These are phyloP conservation scores for Noccaea bulbosa DNA, from an alignment of 345 rosid genomes.

Conservation along the genomic window DNA sequence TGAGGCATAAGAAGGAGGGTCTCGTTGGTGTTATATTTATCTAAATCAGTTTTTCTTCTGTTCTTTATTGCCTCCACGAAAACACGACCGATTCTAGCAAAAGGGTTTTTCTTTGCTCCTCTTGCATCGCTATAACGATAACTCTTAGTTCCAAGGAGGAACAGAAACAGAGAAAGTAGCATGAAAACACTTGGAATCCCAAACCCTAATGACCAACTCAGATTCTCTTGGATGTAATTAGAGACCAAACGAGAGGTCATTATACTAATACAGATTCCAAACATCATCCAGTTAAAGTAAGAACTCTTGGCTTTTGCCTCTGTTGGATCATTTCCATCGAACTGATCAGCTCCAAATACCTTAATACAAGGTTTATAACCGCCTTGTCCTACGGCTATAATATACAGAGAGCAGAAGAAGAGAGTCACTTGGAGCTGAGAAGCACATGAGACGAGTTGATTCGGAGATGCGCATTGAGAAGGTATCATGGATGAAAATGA, in stretches of 20 bases:
- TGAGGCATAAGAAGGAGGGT: conserved; percentile 27
- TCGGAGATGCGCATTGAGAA: neutral
- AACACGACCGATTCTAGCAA: conserved; percentile 38
- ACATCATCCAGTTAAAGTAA: conserved; percentile 84
- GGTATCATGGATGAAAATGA: conserved; percentile 45
- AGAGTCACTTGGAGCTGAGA: conserved; percentile 36
- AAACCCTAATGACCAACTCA: conserved; percentile 77
- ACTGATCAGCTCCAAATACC: conserved; percentile 86
- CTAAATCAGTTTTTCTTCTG: conserved; percentile 1
- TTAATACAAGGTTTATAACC: conserved; percentile 81
- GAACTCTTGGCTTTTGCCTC: conserved; percentile 63
- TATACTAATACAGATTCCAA: conserved; percentile 53
- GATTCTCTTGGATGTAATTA: conserved; percentile 69
- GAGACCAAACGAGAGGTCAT: conserved; percentile 47
- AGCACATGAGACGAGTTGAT: neutral
- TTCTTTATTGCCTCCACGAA: conserved; percentile 37
- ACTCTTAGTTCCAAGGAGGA: conserved; percentile 38
- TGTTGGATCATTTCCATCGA: conserved; percentile 55
- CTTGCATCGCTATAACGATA: conserved; percentile 29
- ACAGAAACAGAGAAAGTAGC: conserved; percentile 37
- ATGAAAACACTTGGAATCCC: conserved; percentile 44
- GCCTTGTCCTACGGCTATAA: conserved; percentile 48
- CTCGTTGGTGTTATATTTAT: neutral
- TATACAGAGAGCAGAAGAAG: conserved; percentile 42
- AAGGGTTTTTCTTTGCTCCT: conserved; percentile 23